Conservation (phyloP, 2,329 filamentous ascomycete genomes). For the Tolypocladium tundrense region DNA sequence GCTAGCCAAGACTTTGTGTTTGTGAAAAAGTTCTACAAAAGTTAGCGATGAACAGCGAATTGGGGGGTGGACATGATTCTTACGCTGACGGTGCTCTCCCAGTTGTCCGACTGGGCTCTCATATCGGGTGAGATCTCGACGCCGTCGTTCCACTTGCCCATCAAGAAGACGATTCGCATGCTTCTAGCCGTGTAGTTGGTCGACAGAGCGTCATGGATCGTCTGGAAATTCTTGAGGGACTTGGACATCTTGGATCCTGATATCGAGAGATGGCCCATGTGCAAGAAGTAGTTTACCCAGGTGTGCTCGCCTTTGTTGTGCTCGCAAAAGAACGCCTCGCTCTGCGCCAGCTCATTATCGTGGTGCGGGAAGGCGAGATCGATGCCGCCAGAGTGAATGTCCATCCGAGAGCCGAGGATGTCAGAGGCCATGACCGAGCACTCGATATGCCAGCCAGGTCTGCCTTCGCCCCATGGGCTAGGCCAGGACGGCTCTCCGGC, state of each 20-base stretch:
- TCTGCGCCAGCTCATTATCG: constrained; percentile 86
- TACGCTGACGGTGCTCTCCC: constrained; percentile 69
- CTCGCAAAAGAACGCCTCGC: constrained; percentile 68
- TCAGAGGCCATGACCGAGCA: constrained; percentile 94
- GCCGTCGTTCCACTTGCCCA: constrained; percentile 83
- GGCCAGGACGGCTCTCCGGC: constrained; percentile 86
- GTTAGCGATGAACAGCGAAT: constrained; percentile 7
- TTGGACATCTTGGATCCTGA: constrained; percentile 94
- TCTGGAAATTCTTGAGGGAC: constrained; percentile 90
- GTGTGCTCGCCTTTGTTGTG: constrained; percentile 46
- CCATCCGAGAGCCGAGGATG: constrained; percentile 73
- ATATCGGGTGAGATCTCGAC: constrained; percentile 85
- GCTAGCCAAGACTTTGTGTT: constrained; percentile 44
- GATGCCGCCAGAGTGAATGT: constrained; percentile 87
- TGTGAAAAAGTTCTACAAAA: constrained; percentile 44
- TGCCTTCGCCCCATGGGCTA: constrained; percentile 76
- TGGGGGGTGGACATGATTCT: constrained; percentile 11
- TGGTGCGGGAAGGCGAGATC: constrained; percentile 88
- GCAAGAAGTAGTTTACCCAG: constrained; percentile 94
- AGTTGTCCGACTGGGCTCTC: constrained; percentile 60
- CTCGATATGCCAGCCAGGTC: constrained; percentile 95
- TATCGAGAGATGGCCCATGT: constrained; percentile 84
- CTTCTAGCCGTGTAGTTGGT: constrained; percentile 64
- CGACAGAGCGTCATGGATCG: constrained; percentile 71
- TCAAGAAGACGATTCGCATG: constrained; percentile 76